Evolutionary conservation across 1,139 yeast species (phyloP), one percentile per base, ranked within the genome.

Genomic region (Diutina siamensis): DNA sequence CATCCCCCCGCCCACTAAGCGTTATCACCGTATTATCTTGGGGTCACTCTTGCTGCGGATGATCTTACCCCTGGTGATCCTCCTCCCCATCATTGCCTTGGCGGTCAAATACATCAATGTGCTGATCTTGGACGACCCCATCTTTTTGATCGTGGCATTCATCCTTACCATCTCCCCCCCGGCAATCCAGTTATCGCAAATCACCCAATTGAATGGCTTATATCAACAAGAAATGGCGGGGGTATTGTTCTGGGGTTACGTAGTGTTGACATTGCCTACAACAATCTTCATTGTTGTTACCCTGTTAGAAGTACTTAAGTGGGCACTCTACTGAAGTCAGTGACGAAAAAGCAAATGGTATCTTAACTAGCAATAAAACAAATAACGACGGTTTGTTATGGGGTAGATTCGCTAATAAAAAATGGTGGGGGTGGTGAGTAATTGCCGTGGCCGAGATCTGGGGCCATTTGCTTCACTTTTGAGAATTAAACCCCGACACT

Each of bases 221-320:
- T 84, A 79, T 59, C 92, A 85, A 57, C 72, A 74, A 56, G 95
- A 85, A 59, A 85, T 85, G 92, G 80, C 88, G 0, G 84, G 88
- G 3, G 89, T 84, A n/a, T 68, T 85, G 50, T 84, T 85, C 56
- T 84, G 94, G 85, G 94, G 94, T 5, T 84, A 84, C 54, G 92
- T 77, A 21, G 72, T 84, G 10, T 68, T 84, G 50, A 81, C 94
- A 1, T 68, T 84, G 44, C 94, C 94, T 0, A 76, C 83, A n/a
- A 81, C 92, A 2, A 81, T 83, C 44, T 61, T 74, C 46, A 80
- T 83, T 53, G 92, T 83, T 25, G 87, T 82, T 13, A 61, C 79
- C 19, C 74, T 85, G 51, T 69, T 83, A 52, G 78, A 80, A 57
- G 86, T 82, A 17, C 65, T 83, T 52, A 73, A 79, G 46, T 71